Conservation (phyloP, 306 rosid genomes). For the Pyrus betulifolia region DNA sequence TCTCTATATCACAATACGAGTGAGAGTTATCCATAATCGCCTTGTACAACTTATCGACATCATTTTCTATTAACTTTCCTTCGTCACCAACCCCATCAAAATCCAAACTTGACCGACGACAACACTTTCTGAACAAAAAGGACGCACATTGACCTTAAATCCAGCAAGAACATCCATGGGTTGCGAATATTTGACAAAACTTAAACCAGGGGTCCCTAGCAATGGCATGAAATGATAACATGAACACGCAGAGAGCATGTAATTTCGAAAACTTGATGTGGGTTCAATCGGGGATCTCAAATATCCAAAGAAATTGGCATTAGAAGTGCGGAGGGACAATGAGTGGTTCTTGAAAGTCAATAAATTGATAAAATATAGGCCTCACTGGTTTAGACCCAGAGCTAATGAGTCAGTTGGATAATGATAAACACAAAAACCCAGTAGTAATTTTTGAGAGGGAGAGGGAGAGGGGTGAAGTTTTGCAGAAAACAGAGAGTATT, state of each 20-base stretch:
- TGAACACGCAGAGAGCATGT: slow-evolving; percentile 12
- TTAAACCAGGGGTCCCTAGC: background rate
- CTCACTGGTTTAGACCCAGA: background rate
- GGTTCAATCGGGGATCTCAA: slow-evolving; percentile 10
- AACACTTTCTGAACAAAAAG: slow-evolving; percentile 42
- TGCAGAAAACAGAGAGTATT: background rate
- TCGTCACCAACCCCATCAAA: slow-evolving; percentile 16
- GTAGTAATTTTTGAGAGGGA: background rate
- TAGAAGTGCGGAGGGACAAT: slow-evolving; percentile 16
- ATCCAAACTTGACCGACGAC: slow-evolving; percentile 16
- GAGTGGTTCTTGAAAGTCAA: slow-evolving; percentile 8
- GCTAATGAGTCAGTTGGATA: background rate
- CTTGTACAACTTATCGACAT: slow-evolving; percentile 32
- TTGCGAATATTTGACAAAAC: slow-evolving; percentile 21
- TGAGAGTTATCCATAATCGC: slow-evolving; percentile 41
- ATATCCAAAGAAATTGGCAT: slow-evolving; percentile 6
- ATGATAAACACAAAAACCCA: background rate
- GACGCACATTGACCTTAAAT: slow-evolving; percentile 6
- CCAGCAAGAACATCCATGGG: slow-evolving; percentile 7
- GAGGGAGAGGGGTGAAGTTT: background rate
- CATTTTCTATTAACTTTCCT: slow-evolving; percentile 19
- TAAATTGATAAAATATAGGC: slow-evolving; percentile 1
- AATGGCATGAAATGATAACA: background rate
- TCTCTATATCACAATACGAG: slow-evolving; percentile 53
- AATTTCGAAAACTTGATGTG: slow-evolving; percentile 10